phyloP scores from a whole-genome alignment of 208 protist species.

The Leishmania major region DNA sequence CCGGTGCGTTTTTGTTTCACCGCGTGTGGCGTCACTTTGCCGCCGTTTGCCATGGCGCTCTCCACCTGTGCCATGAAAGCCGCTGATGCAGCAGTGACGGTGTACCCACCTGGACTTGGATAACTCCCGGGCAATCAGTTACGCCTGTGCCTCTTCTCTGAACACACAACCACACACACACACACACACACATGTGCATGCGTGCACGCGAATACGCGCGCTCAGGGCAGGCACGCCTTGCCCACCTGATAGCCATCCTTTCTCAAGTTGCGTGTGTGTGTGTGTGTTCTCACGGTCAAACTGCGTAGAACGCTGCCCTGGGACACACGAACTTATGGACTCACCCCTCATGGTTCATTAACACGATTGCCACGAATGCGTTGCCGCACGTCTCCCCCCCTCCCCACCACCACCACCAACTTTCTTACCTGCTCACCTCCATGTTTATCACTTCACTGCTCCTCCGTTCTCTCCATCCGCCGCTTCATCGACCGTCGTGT shows the following conservation, averaged over 20 bases:
- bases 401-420: no score
- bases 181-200: neutral
- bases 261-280: neutral
- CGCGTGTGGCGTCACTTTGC: neutral
- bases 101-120: neutral
- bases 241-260: neutral
- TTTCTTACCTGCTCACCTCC: neutral
- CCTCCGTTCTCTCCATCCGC: neutral
- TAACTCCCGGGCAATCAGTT: neutral
- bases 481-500: neutral
- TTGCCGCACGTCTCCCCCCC: neutral
- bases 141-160: neutral
- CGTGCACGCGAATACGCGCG: neutral
- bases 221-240: neutral
- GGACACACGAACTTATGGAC: neutral
- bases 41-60: neutral
- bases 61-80: neutral
- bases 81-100: neutral
- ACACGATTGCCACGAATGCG: neutral
- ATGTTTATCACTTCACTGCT: neutral
- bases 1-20: neutral
- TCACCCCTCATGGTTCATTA: neutral
- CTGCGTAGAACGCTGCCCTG: neutral
- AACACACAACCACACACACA: no score
- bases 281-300: neutral